phyloP scores from a whole-genome alignment of 2,329 filamentous ascomycete species.

The Sporothrix sp. region DNA sequence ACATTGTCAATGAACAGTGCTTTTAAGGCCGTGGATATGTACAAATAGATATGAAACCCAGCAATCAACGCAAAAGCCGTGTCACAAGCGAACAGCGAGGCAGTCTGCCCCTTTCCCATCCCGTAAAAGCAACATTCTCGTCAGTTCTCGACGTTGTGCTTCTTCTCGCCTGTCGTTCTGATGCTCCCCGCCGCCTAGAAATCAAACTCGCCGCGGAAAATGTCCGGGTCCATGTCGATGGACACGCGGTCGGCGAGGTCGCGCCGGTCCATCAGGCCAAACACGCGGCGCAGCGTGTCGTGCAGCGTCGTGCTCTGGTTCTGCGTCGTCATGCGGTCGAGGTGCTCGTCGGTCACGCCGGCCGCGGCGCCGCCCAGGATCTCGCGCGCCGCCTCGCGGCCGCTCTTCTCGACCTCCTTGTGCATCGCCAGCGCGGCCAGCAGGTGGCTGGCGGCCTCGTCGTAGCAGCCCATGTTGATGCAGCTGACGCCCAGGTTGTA shows the following conservation, averaged over 20 bases:
- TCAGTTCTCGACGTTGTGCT: too few species aligned
- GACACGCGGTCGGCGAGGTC: slow-evolving; percentile 84
- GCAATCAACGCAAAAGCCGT: too few species aligned
- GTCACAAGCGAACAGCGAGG: too few species aligned
- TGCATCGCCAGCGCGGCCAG: slow-evolving; percentile 92
- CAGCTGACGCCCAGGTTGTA: slow-evolving; percentile 96
- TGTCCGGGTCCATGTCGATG: slow-evolving; percentile 79
- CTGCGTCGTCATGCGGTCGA: slow-evolving; percentile 84
- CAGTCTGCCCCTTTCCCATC: too few species aligned
- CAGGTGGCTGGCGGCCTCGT: slow-evolving; percentile 86
- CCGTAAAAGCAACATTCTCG: too few species aligned
- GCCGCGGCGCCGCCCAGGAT: slow-evolving; percentile 54
- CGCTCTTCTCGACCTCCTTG: slow-evolving; percentile 80
- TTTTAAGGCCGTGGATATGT: too few species aligned
- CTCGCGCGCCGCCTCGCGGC: slow-evolving; percentile 72
- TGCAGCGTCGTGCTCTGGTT: slow-evolving; percentile 96
- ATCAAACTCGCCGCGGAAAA: slow-evolving; percentile 84
- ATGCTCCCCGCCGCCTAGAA: slow-evolving; percentile 39
- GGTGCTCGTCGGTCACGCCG: slow-evolving; percentile 52
- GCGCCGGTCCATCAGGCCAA: slow-evolving; percentile 84
- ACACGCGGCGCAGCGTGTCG: slow-evolving; percentile 89
- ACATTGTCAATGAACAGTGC: not conserved
- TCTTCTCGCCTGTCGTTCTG: not conserved
- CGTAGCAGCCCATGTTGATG: slow-evolving; percentile 94
- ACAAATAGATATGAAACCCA: too few species aligned